Evolutionary conservation across 2,329 filamentous ascomycete genomes (phyloP).

Genomic region (Pyrenophora seminiperda): DNA sequence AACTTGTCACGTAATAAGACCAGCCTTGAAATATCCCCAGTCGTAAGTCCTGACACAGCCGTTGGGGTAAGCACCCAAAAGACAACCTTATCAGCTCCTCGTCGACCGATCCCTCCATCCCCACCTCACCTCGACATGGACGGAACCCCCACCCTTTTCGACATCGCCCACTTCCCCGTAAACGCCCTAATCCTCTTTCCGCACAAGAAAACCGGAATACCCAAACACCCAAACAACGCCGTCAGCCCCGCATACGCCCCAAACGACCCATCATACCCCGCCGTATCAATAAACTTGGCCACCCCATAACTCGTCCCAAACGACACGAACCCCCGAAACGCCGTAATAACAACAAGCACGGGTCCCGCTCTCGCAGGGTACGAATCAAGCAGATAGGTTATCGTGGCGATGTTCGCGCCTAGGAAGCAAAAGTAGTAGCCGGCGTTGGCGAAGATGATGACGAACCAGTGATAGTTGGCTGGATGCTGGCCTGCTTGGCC

Average conservation of each 20-base stretch:
- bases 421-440: slow-evolving; percentile 49
- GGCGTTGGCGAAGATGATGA: slow-evolving; percentile 36
- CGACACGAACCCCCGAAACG: slow-evolving; percentile 53
- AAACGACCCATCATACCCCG: slow-evolving; percentile 43
- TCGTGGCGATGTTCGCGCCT: slow-evolving; percentile 53
- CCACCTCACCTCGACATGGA: slow-evolving; percentile 21
- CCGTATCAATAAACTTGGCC: slow-evolving; percentile 37
- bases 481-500: slow-evolving; percentile 41
- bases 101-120: too few species aligned
- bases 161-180: slow-evolving; percentile 37
- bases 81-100: too few species aligned
- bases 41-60: too few species aligned
- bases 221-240: slow-evolving; percentile 36
- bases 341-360: slow-evolving; percentile 54
- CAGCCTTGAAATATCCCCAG: too few species aligned
- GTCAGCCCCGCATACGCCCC: slow-evolving; percentile 39
- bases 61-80: too few species aligned
- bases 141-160: slow-evolving; percentile 13
- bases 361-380: slow-evolving; percentile 53
- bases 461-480: slow-evolving; percentile 45
- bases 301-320: slow-evolving; percentile 53
- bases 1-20: too few species aligned
- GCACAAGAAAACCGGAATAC: slow-evolving; percentile 37
- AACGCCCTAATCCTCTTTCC: slow-evolving; percentile 41
- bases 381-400: slow-evolving; percentile 53